phyloP scores from a whole-genome alignment of 164 flowering plant species.

The Pachysandra terminalis region DNA sequence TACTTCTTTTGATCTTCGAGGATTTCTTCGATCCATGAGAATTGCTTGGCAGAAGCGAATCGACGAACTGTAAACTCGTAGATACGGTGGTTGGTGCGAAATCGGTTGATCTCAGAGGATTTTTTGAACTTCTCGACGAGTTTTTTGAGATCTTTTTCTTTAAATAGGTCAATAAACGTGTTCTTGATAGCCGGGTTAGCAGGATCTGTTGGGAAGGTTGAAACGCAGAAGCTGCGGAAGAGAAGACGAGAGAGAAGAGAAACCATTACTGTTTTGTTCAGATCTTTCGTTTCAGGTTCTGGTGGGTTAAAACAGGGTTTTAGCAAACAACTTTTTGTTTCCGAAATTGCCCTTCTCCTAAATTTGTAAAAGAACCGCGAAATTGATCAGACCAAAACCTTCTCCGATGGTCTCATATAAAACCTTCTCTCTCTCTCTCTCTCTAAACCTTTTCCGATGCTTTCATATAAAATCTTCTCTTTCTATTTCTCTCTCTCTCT shows the following conservation, averaged over 20 bases:
- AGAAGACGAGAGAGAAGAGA: conserved; percentile 13
- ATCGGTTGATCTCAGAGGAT: conserved; percentile 25
- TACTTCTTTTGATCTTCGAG: conserved; percentile 44
- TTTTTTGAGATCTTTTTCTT: conserved; percentile 28
- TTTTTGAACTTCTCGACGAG: conserved; percentile 43
- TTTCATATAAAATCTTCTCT: too few species aligned
- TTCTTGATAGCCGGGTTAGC: conserved; percentile 1
- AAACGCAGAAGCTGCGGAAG: conserved; percentile 10
- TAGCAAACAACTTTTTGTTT: too few species aligned
- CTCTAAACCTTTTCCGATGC: too few species aligned
- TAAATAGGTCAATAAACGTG: conserved; percentile 19
- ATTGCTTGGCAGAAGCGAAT: conserved; percentile 27
- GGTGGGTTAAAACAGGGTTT: too few species aligned
- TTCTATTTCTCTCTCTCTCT: too few species aligned
- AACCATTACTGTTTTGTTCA: not conserved
- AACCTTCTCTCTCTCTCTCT: too few species aligned
- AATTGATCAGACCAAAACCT: too few species aligned
- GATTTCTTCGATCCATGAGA: conserved; percentile 34
- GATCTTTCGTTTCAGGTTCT: too few species aligned
- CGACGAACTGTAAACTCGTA: conserved; percentile 37
- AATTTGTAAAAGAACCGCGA: too few species aligned
- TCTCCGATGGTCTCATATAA: too few species aligned
- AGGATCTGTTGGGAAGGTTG: not conserved
- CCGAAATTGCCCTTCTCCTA: too few species aligned
- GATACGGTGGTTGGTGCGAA: conserved; percentile 27